phyloP scores from a whole-genome alignment of 805 yeast species.

The Candida rishiriensis region DNA sequence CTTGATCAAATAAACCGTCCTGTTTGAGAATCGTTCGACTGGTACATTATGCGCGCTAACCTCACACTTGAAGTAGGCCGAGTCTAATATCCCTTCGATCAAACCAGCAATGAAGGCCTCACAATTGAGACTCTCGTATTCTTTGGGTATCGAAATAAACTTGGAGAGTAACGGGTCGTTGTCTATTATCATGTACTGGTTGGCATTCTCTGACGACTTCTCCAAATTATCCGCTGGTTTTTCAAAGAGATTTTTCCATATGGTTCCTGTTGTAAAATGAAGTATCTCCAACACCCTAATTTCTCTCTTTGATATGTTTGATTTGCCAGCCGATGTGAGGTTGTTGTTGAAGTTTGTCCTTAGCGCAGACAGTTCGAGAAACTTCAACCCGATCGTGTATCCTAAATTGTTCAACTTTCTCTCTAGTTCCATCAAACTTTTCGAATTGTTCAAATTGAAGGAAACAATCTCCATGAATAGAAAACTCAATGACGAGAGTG shows the following conservation, averaged over 20 bases:
- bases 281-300: constrained; percentile 66
- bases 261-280: constrained; percentile 67
- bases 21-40: constrained; percentile 47
- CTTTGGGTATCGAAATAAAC: constrained; percentile 74
- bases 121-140: constrained; percentile 71
- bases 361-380: constrained; percentile 61
- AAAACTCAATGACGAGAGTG: constrained; percentile 61
- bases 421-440: constrained; percentile 65
- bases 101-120: constrained; percentile 83
- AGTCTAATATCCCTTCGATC: constrained; percentile 75
- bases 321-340: constrained; percentile 45
- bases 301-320: constrained; percentile 64
- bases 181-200: constrained; percentile 76
- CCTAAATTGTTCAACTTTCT: constrained; percentile 63
- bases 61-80: constrained; percentile 64
- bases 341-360: constrained; percentile 52
- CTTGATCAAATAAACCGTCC: constrained; percentile 74
- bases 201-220: constrained; percentile 49
- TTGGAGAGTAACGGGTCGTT: constrained; percentile 66
- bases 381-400: constrained; percentile 69
- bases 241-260: constrained; percentile 76
- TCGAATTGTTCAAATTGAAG: constrained; percentile 56
- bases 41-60: constrained; percentile 85
- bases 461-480: constrained; percentile 68
- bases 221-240: constrained; percentile 53